Evolutionary conservation across 345 rosid species (phyloP).

Genomic region (Syzygium grande): DNA sequence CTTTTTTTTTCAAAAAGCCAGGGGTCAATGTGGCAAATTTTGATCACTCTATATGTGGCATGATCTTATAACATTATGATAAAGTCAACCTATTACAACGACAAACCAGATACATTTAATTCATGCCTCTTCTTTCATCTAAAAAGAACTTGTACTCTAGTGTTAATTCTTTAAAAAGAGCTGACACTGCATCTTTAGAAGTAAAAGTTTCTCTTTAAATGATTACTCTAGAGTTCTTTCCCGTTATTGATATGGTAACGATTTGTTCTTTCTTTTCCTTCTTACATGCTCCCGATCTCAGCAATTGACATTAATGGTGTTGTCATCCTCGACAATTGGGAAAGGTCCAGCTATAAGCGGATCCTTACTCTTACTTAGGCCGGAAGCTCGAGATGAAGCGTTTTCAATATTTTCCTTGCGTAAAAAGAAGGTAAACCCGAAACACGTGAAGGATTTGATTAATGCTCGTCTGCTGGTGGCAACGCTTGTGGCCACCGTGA

Average conservation of each 20-base stretch:
- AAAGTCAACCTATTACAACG: background rate
- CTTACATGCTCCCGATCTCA: no score
- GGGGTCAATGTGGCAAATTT: background rate
- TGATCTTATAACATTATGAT: fast-evolving
- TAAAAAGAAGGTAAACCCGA: fast-evolving
- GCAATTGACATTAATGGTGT: fast-evolving
- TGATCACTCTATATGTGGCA: fast-evolving
- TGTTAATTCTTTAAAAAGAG: background rate
- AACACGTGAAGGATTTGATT: background rate
- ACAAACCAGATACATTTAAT: background rate
- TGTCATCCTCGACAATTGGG: no score
- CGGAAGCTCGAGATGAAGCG: background rate
- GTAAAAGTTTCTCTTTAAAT: background rate
- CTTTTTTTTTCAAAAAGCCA: no score
- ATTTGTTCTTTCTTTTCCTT: fast-evolving
- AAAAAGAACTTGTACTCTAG: fast-evolving
- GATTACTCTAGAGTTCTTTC: background rate
- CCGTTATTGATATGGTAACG: background rate
- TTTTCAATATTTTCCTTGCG: fast-evolving
- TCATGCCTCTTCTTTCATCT: background rate
- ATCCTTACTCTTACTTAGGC: background rate
- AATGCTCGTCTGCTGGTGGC: background rate
- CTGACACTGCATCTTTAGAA: no score
- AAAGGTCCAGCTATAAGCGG: fast-evolving
- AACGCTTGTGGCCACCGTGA: background rate